Evolutionary conservation across 805 yeast genomes (phyloP).

Genomic region (Cyberlindnera nakhonratchasimensis): DNA sequence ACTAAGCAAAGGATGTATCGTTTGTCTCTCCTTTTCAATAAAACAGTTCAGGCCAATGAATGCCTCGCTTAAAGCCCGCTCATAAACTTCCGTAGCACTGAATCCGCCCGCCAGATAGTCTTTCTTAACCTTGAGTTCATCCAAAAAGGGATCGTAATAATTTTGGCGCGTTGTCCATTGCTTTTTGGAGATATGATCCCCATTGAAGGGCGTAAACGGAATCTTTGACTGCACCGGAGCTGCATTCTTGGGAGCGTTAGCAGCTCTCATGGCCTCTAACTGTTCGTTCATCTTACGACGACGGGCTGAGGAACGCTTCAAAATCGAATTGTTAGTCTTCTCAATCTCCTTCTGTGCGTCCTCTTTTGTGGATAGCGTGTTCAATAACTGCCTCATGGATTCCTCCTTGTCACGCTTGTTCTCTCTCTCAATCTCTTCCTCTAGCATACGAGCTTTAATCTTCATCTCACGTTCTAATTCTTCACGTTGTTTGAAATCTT

Average conservation of each 20-base stretch:
- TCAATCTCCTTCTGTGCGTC: constrained; percentile 48
- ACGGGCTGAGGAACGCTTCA: constrained; percentile 63
- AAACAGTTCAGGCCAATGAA: constrained; percentile 86
- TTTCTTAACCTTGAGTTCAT: constrained; percentile 48
- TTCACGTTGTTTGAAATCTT: constrained; percentile 57
- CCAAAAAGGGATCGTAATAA: constrained; percentile 64
- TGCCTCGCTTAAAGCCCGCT: constrained; percentile 80
- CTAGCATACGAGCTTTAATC: constrained; percentile 45
- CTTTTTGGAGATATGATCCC: constrained; percentile 64
- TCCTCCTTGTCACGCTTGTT: constrained; percentile 49
- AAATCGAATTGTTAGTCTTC: constrained; percentile 47
- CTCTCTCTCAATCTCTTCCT: constrained; percentile 64
- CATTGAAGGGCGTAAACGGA: constrained; percentile 94
- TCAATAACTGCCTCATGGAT: constrained; percentile 54
- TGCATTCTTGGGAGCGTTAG: constrained; percentile 30
- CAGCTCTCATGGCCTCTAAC: constrained; percentile 31
- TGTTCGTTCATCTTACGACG: constrained; percentile 46
- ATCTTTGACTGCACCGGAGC: constrained; percentile 25
- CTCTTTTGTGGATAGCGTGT: constrained; percentile 44
- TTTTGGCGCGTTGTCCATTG: constrained; percentile 45
- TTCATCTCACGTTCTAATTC: constrained; percentile 69
- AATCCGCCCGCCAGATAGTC: constrained; percentile 87
- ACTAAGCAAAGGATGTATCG: constrained; percentile 1
- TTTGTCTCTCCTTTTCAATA: constrained; percentile 53
- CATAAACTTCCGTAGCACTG: constrained; percentile 63